Evolutionary conservation across 2,329 filamentous ascomycete genomes (phyloP).

Genomic region (Bimuria novae-zelandiae): DNA sequence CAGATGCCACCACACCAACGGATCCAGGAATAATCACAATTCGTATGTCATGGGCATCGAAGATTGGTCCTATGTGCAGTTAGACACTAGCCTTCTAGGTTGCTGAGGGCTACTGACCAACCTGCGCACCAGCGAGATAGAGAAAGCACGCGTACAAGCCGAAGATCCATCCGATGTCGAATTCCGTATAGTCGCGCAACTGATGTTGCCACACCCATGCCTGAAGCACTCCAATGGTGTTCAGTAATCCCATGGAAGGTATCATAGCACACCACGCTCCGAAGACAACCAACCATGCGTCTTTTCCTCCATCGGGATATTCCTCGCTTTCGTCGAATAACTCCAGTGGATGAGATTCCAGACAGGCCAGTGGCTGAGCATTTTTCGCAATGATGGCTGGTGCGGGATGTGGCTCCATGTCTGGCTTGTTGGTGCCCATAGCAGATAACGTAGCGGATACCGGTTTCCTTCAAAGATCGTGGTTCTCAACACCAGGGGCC

Average conservation of each 20-base stretch:
- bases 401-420: neutral
- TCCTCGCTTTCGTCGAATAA: neutral
- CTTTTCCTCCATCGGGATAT: slow-evolving; percentile 47
- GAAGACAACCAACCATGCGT: slow-evolving; percentile 50
- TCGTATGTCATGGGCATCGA: slow-evolving; percentile 43
- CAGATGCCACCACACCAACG: slow-evolving; percentile 32
- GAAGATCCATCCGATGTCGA: slow-evolving; percentile 50
- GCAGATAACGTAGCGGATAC: too few species aligned
- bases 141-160: slow-evolving; percentile 48
- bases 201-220: slow-evolving; percentile 47
- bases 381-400: neutral
- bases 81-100: slow-evolving; percentile 1
- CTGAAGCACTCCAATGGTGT: slow-evolving; percentile 46
- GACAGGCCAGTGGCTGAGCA: neutral
- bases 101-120: slow-evolving; percentile 20
- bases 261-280: slow-evolving; percentile 49
- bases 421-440: neutral
- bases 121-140: slow-evolving; percentile 41
- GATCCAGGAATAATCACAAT: slow-evolving; percentile 37
- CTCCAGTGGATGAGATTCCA: neutral
- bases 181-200: slow-evolving; percentile 39
- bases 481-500: too few species aligned
- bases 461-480: too few species aligned
- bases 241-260: slow-evolving; percentile 48
- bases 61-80: slow-evolving; percentile 39